Conservation (phyloP, 495 filamentous ascomycete species). For the Penicillium tannophilum region DNA sequence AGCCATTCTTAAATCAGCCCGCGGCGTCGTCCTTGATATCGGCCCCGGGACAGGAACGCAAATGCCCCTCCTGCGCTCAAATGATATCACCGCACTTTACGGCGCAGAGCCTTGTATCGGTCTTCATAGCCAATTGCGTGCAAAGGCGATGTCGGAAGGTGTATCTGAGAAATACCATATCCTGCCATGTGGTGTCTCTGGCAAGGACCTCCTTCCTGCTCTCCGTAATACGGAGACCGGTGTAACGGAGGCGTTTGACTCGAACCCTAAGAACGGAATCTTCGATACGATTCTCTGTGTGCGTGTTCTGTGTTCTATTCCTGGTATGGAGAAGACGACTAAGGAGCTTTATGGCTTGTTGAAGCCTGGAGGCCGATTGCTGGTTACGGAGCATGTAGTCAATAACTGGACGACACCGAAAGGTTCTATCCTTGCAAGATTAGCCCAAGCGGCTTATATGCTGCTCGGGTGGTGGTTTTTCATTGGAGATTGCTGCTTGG, state of each 20-base stretch:
- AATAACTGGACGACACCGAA: slow-evolving; percentile 49
- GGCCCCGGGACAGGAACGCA: slow-evolving; percentile 54
- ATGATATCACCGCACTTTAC: slow-evolving; percentile 58
- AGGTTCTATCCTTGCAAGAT: slow-evolving; percentile 52
- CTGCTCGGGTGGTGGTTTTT: slow-evolving; percentile 45
- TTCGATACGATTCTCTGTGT: slow-evolving; percentile 71
- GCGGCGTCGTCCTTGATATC: slow-evolving; percentile 49
- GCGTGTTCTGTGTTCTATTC: slow-evolving; percentile 73
- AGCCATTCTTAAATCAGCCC: slow-evolving; percentile 35
- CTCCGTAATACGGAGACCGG: slow-evolving; percentile 46
- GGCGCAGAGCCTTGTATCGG: slow-evolving; percentile 67
- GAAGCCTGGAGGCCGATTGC: slow-evolving; percentile 66
- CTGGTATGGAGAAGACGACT: slow-evolving; percentile 58
- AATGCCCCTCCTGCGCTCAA: slow-evolving; percentile 45
- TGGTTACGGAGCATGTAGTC: slow-evolving; percentile 73
- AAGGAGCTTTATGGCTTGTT: slow-evolving; percentile 62
- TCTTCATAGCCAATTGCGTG: slow-evolving; percentile 54
- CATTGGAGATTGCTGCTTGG: slow-evolving; percentile 61
- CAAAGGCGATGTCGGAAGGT: slow-evolving; percentile 47
- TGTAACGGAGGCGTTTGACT: slow-evolving; percentile 14
- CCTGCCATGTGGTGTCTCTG: slow-evolving; percentile 61
- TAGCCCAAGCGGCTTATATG: slow-evolving; percentile 35
- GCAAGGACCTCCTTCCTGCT: slow-evolving; percentile 41
- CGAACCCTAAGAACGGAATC: slow-evolving; percentile 31
- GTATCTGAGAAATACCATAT: slow-evolving; percentile 65